Conservation (phyloP, 257 asterid genomes). For the Primulina tabacum region DNA sequence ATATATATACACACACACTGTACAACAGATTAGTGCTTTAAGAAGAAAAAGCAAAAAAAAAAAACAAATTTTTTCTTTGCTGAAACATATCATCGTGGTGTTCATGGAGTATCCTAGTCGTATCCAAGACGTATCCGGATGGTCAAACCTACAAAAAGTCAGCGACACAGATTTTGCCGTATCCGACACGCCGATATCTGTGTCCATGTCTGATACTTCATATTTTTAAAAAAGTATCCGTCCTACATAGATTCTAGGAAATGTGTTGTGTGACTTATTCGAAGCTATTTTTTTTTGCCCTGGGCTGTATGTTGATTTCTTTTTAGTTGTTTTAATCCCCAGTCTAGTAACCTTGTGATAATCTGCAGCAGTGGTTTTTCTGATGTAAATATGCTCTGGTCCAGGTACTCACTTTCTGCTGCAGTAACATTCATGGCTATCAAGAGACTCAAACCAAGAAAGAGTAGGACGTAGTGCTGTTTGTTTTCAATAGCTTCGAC, state of each 20-base stretch:
- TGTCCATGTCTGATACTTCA: too few relatives aligned
- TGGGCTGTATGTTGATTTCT: neutral
- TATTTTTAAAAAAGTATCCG: too few relatives aligned
- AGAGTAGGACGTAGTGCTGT: conserved; percentile 42
- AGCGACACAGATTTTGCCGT: too few relatives aligned
- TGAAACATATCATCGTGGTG: too few relatives aligned
- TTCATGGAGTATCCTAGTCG: too few relatives aligned
- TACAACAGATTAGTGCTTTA: too few relatives aligned
- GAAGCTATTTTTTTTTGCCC: neutral
- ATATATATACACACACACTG: too few relatives aligned
- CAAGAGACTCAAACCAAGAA: conserved; percentile 63
- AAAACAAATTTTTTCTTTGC: too few relatives aligned
- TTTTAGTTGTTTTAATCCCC: neutral
- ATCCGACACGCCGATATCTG: too few relatives aligned
- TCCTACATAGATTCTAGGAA: neutral
- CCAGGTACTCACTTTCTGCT: conserved; percentile 94
- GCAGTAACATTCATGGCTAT: conserved; percentile 93
- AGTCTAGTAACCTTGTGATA: neutral
- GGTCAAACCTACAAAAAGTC: too few relatives aligned
- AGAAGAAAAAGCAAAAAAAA: too few relatives aligned
- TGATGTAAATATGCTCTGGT: conserved; percentile 17
- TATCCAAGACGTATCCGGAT: too few relatives aligned
- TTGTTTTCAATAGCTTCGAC: neutral
- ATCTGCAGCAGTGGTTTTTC: neutral
- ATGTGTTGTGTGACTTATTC: neutral